Evolutionary conservation across 2,329 filamentous ascomycete species (phyloP).

Genomic region (Pseudodiploospora longispora): DNA sequence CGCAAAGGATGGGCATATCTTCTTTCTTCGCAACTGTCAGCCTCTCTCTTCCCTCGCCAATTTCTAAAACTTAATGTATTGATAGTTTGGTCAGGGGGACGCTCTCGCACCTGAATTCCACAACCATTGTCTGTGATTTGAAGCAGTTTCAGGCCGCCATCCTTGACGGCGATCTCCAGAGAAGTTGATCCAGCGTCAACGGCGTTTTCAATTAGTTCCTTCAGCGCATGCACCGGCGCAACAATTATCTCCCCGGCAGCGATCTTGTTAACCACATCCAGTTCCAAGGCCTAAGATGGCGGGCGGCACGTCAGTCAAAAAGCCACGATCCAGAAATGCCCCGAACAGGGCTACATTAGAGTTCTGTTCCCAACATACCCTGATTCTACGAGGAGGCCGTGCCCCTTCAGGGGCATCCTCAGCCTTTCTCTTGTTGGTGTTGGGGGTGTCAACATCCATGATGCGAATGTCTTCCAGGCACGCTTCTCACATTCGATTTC

Average conservation of each 20-base stretch:
- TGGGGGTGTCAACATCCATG: constrained; percentile 35
- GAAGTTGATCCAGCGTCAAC: constrained; percentile 94
- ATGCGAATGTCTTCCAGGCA: constrained; percentile 16
- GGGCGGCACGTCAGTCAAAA: neutral
- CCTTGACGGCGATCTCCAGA: constrained; percentile 85
- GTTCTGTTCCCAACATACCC: constrained; percentile 25
- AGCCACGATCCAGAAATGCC: too few relatives aligned
- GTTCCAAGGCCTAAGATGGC: constrained; percentile 62
- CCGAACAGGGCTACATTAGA: too few relatives aligned
- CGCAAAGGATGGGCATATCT: constrained; percentile 84
- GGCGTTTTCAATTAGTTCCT: constrained; percentile 94
- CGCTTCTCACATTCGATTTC: too few relatives aligned
- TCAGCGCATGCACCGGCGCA: constrained; percentile 88
- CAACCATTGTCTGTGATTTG: constrained; percentile 97
- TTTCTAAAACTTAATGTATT: neutral
- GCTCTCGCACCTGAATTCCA: constrained; percentile 67
- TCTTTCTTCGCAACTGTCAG: constrained; percentile 56
- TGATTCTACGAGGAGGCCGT: constrained; percentile 39
- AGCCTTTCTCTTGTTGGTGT: constrained; percentile 43
- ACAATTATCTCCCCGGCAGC: constrained; percentile 98
- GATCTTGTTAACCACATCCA: constrained; percentile 96
- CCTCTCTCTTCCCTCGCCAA: neutral
- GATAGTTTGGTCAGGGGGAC: neutral
- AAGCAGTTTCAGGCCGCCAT: constrained; percentile 86
- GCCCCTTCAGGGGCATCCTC: constrained; percentile 28